Evolutionary conservation across 2,329 filamentous ascomycete genomes (phyloP), one percentile per base, ranked within the genome.

Genomic region (Ploettnerulaceae sp.): DNA sequence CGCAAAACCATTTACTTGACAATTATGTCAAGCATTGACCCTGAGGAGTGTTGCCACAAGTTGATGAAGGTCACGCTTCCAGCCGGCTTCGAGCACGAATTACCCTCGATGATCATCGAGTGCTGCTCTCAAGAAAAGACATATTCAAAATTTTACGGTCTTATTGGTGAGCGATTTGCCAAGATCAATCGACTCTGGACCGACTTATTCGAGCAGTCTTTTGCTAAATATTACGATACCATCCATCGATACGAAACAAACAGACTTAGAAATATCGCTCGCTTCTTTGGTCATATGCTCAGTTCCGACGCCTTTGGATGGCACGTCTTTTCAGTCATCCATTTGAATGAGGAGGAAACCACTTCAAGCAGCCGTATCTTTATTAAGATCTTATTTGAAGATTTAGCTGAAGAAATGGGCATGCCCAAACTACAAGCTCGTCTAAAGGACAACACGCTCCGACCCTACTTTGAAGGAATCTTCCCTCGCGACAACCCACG

Each of bases 171-270:
- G 69, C 81, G 91, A 18, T 95, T 98, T 67, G 88, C 89, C 61
- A 96, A 95, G 69, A 81, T 98, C 61, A 97, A 97, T 67, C 81
- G 93, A 17, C 76, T 96, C 40, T 98, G 93, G 93, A 86, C 82
- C 21, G 89, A 94, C 54, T 76, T 97, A 5, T 97, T 97, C 56
- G 89, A 97, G 66, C 80, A 89, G 56, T 79, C 84, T 17, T 98
- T 98, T 66, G 77, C 78, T 51, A 90, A 90, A 60, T 96, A 97
- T 69, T 98, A 96, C 73, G 88, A 94, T 52, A 97, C 90, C 0
- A 97, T 97, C 52, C 93, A 98, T 67, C 86, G 93, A 12, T 95
- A 94, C 65, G 93, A 97, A 66, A 97, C 91, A 31, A 97, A 96
- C 67, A 82, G 89, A 51, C 76, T 98, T 28, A 85, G 93, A 53